Percentiles rank a stretch among this genome's conserved stretches.
phyloP scores from a whole-genome alignment of 2,329 filamentous ascomycete genomes.

The Ophiostoma triangulosporum region DNA sequence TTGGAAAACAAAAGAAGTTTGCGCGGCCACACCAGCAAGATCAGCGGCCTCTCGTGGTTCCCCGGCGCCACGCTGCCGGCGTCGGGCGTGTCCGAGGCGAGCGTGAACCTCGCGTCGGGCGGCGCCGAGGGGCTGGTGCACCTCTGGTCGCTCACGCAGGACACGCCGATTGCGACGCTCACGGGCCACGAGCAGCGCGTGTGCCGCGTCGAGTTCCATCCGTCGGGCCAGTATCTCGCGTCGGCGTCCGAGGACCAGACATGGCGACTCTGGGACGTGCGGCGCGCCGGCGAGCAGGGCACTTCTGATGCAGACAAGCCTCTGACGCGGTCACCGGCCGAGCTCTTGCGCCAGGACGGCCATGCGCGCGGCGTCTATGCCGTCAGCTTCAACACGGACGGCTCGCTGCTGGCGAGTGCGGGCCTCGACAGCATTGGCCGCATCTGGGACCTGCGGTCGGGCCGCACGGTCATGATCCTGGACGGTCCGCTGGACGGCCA shows the following conservation, averaged over 20 bases:
- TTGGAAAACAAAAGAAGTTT: slow-evolving; percentile 63
- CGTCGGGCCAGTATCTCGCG: slow-evolving; percentile 76
- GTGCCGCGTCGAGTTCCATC: slow-evolving; percentile 87
- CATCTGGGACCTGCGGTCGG: slow-evolving; percentile 88
- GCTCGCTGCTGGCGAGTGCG: slow-evolving; percentile 80
- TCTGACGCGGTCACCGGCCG: not conserved
- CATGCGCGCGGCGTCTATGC: slow-evolving; percentile 90
- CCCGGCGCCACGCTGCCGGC: slow-evolving; percentile 65
- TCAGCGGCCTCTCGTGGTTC: slow-evolving; percentile 84
- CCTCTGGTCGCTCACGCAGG: slow-evolving; percentile 78
- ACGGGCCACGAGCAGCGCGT: slow-evolving; percentile 77
- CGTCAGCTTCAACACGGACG: slow-evolving; percentile 80
- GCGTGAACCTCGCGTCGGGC: slow-evolving; percentile 78
- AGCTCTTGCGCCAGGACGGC: slow-evolving; percentile 74
- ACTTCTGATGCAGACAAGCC: not conserved
- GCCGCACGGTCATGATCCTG: slow-evolving; percentile 88
- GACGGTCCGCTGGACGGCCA: slow-evolving; percentile 70
- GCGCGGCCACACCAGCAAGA: slow-evolving; percentile 75
- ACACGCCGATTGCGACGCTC: slow-evolving; percentile 71
- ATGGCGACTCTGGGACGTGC: slow-evolving; percentile 92
- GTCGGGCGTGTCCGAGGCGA: slow-evolving; percentile 54
- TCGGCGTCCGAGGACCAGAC: slow-evolving; percentile 94
- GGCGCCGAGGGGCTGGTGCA: slow-evolving; percentile 80
- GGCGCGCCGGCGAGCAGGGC: slow-evolving; percentile 55
- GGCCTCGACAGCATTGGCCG: slow-evolving; percentile 88